phyloP scores from a whole-genome alignment of 2,329 filamentous ascomycete species.

The Fusarium sacchari region DNA sequence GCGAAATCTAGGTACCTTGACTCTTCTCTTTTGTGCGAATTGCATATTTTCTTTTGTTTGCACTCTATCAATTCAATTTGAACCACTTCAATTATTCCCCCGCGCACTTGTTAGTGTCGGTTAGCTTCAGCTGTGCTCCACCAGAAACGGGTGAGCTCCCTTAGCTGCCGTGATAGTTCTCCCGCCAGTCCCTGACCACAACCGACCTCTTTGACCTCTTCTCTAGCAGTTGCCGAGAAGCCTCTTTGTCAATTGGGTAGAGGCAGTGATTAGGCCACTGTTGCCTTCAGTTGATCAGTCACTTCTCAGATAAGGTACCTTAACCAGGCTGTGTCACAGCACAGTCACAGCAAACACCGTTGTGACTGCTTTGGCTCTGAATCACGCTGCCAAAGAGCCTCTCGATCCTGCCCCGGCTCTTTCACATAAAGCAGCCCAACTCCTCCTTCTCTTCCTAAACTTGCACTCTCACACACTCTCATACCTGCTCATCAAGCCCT shows the following conservation, averaged over 20 bases:
- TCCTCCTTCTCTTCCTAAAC: background rate
- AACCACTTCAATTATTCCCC: background rate
- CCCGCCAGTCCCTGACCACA: background rate
- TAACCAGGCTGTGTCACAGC: background rate
- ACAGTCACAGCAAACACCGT: background rate
- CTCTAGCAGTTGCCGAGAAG: background rate
- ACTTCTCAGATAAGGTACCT: background rate
- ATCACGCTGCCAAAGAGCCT: background rate
- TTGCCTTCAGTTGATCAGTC: background rate
- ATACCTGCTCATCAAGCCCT: background rate
- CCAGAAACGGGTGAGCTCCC: conserved; percentile 8
- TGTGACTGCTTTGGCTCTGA: background rate
- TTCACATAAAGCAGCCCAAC: conserved; percentile 7
- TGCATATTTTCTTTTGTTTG: background rate
- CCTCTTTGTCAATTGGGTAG: background rate
- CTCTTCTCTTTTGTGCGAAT: background rate
- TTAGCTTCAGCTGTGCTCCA: conserved; percentile 20
- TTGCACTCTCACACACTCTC: background rate
- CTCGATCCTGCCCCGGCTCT: background rate
- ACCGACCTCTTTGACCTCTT: background rate
- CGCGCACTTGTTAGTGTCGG: background rate
- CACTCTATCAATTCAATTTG: background rate
- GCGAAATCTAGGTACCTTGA: background rate
- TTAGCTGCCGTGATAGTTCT: conserved; percentile 22
- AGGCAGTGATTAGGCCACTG: background rate